phyloP scores from a whole-genome alignment of 192 early-diverging fungal species.

The Borealophlyctis nickersoniae region DNA sequence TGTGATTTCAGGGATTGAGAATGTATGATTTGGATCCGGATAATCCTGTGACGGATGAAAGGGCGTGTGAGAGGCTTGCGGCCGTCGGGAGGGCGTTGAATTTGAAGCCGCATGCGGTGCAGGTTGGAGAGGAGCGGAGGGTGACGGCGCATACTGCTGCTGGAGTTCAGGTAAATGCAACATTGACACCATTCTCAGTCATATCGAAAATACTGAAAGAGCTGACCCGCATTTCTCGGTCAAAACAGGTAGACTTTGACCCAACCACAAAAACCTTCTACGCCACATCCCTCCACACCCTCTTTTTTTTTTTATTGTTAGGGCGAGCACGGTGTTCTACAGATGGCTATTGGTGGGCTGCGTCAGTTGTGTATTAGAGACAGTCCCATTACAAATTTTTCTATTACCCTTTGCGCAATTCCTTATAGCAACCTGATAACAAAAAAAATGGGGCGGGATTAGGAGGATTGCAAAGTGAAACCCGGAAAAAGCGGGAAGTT shows the following conservation, averaged over 20 bases:
- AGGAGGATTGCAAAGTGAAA: too few relatives aligned
- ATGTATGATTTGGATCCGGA: conserved; percentile 21
- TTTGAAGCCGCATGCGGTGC: conserved; percentile 48
- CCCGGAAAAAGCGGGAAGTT: too few relatives aligned
- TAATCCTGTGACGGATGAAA: conserved; percentile 37
- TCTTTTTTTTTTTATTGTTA: too few relatives aligned
- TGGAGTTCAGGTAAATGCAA: conserved; percentile 38
- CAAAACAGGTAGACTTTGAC: conserved; percentile 39
- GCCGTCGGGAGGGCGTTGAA: conserved; percentile 33
- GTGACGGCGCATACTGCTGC: conserved; percentile 36
- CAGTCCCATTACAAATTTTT: too few relatives aligned
- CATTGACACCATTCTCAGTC: not conserved
- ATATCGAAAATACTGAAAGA: conserved; percentile 11
- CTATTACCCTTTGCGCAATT: too few relatives aligned
- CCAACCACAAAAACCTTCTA: conserved; percentile 31
- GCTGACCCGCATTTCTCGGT: not conserved
- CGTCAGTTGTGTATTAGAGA: too few relatives aligned
- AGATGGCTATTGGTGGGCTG: too few relatives aligned
- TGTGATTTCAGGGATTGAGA: too few relatives aligned
- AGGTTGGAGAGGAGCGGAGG: conserved; percentile 46
- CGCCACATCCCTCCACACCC: conserved; percentile 39
- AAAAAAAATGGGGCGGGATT: too few relatives aligned
- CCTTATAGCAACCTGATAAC: too few relatives aligned
- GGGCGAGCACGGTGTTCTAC: too few relatives aligned
- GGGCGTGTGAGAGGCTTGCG: conserved; percentile 28